phyloP scores from a whole-genome alignment of 2,329 filamentous ascomycete species.

The Nemania serpens region DNA sequence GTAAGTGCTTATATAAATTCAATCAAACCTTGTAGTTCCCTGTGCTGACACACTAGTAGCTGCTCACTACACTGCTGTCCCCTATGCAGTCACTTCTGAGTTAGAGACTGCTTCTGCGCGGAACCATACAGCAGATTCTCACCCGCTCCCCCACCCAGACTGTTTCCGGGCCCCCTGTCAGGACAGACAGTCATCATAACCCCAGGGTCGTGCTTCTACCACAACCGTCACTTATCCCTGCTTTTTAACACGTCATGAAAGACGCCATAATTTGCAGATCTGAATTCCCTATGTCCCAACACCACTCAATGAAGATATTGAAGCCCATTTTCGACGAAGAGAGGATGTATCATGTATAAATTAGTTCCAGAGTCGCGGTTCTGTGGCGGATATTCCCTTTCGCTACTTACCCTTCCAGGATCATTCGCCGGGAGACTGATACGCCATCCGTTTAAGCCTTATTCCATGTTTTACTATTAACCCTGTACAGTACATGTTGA shows the following conservation, averaged over 20 bases:
- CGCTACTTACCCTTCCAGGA: no score
- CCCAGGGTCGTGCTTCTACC: no score
- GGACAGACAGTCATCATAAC: no score
- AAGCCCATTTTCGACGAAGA: background rate
- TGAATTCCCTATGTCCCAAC: background rate
- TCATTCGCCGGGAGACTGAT: no score
- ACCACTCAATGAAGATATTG: background rate
- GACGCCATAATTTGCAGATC: background rate
- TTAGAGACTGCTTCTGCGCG: background rate
- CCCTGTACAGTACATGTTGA: no score
- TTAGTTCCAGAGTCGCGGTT: background rate
- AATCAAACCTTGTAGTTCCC: background rate
- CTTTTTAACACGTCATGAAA: background rate
- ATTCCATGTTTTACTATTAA: no score
- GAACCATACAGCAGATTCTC: no score
- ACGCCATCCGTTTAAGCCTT: no score
- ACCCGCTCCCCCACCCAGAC: no score
- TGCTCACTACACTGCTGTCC: conserved; percentile 24
- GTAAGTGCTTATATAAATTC: conserved; percentile 9
- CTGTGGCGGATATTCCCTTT: no score
- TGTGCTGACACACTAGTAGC: conserved; percentile 3
- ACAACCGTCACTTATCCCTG: no score
- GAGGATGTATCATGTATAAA: background rate
- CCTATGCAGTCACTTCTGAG: conserved; percentile 25
- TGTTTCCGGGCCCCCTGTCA: no score